Conservation (phyloP, 192 early-diverging fungal species). For the Ambispora gerdemannii region DNA sequence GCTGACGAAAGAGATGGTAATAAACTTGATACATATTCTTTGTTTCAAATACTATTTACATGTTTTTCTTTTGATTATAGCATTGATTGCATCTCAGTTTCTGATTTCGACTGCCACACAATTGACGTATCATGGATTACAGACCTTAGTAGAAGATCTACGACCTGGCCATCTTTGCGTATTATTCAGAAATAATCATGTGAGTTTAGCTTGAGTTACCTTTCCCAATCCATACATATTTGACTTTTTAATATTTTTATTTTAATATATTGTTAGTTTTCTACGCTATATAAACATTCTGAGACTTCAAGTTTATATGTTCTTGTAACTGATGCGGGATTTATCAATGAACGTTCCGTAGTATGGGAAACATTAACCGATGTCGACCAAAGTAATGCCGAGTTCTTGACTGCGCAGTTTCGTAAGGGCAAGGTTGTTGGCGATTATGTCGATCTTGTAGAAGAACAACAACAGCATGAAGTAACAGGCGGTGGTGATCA, state of each 20-base stretch:
- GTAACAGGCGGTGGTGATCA: conserved; percentile 43
- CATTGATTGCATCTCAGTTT: conserved; percentile 63
- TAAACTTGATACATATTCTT: neutral
- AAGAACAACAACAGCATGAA: conserved; percentile 20
- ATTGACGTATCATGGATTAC: conserved; percentile 78
- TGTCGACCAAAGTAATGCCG: conserved; percentile 58
- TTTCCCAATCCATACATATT: too few relatives aligned
- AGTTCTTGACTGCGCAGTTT: conserved; percentile 63
- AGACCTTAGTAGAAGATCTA: conserved; percentile 59
- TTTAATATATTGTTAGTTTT: conserved; percentile 50
- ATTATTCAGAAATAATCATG: conserved; percentile 94
- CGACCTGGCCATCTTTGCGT: conserved; percentile 61
- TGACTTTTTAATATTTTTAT: neutral
- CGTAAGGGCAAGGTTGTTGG: conserved; percentile 32
- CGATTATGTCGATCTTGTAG: conserved; percentile 40
- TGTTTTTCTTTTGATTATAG: conserved; percentile 33
- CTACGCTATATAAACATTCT: conserved; percentile 63
- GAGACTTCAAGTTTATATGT: conserved; percentile 52
- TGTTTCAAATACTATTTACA: neutral
- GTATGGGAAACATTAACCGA: conserved; percentile 74
- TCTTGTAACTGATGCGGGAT: conserved; percentile 68
- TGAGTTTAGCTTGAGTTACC: conserved; percentile 35
- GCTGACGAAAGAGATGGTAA: conserved; percentile 29
- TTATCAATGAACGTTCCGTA: conserved; percentile 59
- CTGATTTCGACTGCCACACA: conserved; percentile 75